Evolutionary conservation across 495 filamentous ascomycete genomes (phyloP), one percentile per base, ranked within the genome.

Genomic region (Aspergillus wentii): DNA sequence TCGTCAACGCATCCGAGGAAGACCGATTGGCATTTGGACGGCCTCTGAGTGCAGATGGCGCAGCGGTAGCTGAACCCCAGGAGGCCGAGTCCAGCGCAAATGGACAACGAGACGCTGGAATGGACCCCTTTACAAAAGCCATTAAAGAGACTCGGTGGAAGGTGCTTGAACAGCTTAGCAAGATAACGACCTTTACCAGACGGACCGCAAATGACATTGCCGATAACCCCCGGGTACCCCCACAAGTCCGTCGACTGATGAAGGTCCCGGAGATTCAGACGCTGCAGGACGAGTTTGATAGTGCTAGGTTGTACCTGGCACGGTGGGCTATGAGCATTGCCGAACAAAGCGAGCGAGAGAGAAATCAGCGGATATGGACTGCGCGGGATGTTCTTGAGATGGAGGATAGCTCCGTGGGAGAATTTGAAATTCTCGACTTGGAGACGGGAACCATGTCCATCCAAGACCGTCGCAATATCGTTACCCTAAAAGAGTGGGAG

Each of bases 261-360:
- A 77, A 80, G 51, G 95, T 94, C 39, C 94, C 92, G 1, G 90
- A 98, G 54, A 90, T 98, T 8, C 89, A 95, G 61, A 95, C 88
- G 0, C 49, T 98, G 31, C 87, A 92, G 56, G 90, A 96, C 43
- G 92, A 98, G 56, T 98, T 97, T 46, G 94, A 97, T 61, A 94
- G 87, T 51, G 92, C 94, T 5, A 75, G 92, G 43, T 67, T 98
- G 25, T 98, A 98, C 50, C 71, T 98, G 16, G 92, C 92, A 3
- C 72, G 92, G 30, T 98, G 92, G 92, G 92, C 92, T 0, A 97
- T 97, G 92, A 94, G 87, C 1, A 94, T 98, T 37, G 88, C 91
- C 0, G 92, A 98, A 58, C 92, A 97, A 64, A 86, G 88, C 51
- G 92, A 98, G 56, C 70, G 78, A 27, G 92, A 98, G 35, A 59